Base-by-base conservation (phyloP, 2,329 filamentous ascomycete genomes). In the Apiospora arundinis region DNA sequence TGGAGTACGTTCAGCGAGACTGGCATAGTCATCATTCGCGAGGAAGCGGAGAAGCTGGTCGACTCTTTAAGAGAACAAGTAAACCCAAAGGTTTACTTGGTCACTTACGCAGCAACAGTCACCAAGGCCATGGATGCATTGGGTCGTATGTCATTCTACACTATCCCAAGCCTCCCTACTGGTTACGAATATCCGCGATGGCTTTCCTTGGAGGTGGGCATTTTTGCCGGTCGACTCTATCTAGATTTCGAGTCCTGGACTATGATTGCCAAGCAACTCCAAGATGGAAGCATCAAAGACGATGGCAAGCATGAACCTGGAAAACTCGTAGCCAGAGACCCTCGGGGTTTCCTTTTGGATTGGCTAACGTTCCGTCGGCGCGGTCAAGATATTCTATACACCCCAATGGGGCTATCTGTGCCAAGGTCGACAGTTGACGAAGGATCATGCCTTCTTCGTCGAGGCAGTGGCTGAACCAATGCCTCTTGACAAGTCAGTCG, bases 41-140 rank as follows among this genome's bases (percentile, higher is more conserved):
- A 93, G 74, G 91, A 93, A 76, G 89, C 86, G 0, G 89, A 93
- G 70, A 73, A 92, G 0, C 73, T 92, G 0, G 82, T 93, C 3
- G 83, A 83, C 0, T 72, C 83, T 0, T 73, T 91, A 7, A 78
- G 78, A 1, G 21, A 4, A 6, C 46, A 56, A 40, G 48, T 12
- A 8, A 40, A 63, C 0, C 70, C 49, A 21, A 70, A 74, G 0
- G 83, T 84, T 0, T 83, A 88, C 69, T 80, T 93, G 0, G 77
- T 92, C 0, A 78, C 84, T 0, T 93, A 93, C 72, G 84, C 90
- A 0, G 86, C 91, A 0, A 89, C 91, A 0, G 84, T 91, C 0
- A 92, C 90, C 0, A 85, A 85, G 37, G 82, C 83, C 0, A 93
- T 93, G 90, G 75, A 87, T 0, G 80, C 83, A 1, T 92, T 92